Base-by-base conservation (phyloP, 2,329 filamentous ascomycete genomes). In the Aphanoascus verrucosus region DNA sequence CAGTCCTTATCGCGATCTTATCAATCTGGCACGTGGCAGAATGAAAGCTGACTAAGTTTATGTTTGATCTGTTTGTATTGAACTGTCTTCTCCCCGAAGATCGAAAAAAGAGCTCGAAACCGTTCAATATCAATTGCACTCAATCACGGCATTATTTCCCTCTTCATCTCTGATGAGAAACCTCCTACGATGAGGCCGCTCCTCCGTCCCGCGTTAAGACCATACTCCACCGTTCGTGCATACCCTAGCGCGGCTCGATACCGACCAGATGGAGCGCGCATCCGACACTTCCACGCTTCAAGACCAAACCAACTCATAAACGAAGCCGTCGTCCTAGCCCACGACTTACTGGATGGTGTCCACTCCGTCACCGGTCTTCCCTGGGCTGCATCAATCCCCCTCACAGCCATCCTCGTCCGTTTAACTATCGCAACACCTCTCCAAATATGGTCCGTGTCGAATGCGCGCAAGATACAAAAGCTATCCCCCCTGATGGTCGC, bases 371-470 rank as follows among this genome's bases (percentile, higher is more conserved):
- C 69, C 14, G 67, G 71, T 42, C 67, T 81, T 1, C 71, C 78
- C 52, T 83, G 79, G 79, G 74, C 67, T 6, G 67, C 70, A 11
- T 74, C 76, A 17, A 73, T 83, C 41, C 79, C 79, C 3, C 64
- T 80, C 51, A 72, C 77, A 3, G 79, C 79, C 2, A 61, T 81
- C 40, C 48, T 75, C 14, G 68, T 80, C 2, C 76, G 79, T 46
- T 68, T 65, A 15, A 53, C 68, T 5, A 63, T 80, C 49, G 70
- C 74, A 41, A 65, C 77, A 8, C 76, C 77, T 2, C 55, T 78
- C 9, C 64, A 75, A 40, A 63, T 75, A 41, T 74, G 71, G 58
- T 68, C 55, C 66, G 74, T 60, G 58, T 63, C 52, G 63, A 64
- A 55, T 66, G 59, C 56, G 67, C 61, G 61, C 59, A 51, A 72